A percentile compares a stretch with the other conserved stretches of the same genome.
These are phyloP conservation scores for Chlamydomonas eustigma DNA, from an alignment of 139 green algal genomes.

Conservation along the genomic window DNA sequence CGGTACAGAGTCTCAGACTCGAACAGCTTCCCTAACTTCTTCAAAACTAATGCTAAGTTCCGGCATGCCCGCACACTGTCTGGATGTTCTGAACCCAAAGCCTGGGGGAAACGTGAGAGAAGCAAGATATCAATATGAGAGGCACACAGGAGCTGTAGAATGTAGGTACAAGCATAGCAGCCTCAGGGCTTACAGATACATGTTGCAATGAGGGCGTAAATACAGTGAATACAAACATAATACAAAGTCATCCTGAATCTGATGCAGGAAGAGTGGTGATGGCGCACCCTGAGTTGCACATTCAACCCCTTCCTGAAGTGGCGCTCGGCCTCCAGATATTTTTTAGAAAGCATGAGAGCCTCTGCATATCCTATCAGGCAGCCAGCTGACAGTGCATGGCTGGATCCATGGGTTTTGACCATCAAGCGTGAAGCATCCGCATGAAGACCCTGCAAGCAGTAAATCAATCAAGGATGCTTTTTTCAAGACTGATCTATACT, in stretches of 20 bases:
- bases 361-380: neutral
- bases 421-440: neutral
- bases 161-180: too few species aligned
- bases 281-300: too few species aligned
- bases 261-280: too few species aligned
- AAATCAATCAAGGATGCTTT: too few species aligned
- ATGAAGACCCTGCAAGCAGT: neutral
- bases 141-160: too few species aligned
- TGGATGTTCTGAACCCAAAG: neutral
- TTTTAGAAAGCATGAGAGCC: neutral
- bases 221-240: too few species aligned
- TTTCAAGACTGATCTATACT: too few species aligned
- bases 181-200: too few species aligned
- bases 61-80: neutral
- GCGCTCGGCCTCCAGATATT: neutral
- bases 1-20: neutral
- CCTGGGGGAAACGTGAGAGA: neutral
- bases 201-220: too few species aligned
- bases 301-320: neutral
- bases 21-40: neutral
- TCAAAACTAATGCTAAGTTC: neutral
- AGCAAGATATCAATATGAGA: neutral
- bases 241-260: too few species aligned
- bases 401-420: neutral
- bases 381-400: neutral